Evolutionary conservation across 2,329 filamentous ascomycete genomes (phyloP), one percentile per base, ranked within the genome.

Genomic region (Saccharata proteae): DNA sequence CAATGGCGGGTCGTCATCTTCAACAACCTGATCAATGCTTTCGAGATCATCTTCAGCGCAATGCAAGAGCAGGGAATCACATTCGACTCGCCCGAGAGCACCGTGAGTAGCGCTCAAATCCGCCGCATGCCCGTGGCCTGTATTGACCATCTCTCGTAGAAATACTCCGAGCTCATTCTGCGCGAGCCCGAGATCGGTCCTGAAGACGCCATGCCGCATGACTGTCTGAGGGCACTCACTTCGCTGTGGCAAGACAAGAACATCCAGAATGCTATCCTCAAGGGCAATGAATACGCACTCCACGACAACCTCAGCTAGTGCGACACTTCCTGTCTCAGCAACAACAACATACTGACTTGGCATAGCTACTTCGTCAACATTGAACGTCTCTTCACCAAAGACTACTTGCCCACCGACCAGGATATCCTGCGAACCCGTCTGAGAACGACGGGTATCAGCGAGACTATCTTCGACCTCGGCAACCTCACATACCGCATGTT

Each of bases 401-500:
- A 77, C 43, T 96, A 90, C 61, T 65, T 93, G 13, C 90, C 90
- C 11, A 83, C 80, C 50, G 85, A 96, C 54, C 88, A 96, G 59
- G 88, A 96, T 60, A 80, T 96, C 45, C 69, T 96, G 31, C 82
- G 88, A 44, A 90, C 86, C 31, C 74, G 88, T 54, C 60, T 96
- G 55, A 73, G 85, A 47, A 96, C 88, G 12, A 96, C 90, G 3
- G 88, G 88, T 45, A 96, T 96, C 46, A 94, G 83, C 30, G 88
- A 96, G 58, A 93, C 86, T 3, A 72, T 88, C 40, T 96, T 96
- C 56, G 84, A 93, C 54, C 70, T 93, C 10, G 85, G 85, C 38
- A 79, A 88, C 49, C 71, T 94, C 46, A 93, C 85, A 41, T 94
- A 94, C 61, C 80, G 85, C 47, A 94, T 96, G 85, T 93, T 93